Conservation (phyloP, 768 basidiomycete genomes). For the Hypsizygus marmoreus region DNA sequence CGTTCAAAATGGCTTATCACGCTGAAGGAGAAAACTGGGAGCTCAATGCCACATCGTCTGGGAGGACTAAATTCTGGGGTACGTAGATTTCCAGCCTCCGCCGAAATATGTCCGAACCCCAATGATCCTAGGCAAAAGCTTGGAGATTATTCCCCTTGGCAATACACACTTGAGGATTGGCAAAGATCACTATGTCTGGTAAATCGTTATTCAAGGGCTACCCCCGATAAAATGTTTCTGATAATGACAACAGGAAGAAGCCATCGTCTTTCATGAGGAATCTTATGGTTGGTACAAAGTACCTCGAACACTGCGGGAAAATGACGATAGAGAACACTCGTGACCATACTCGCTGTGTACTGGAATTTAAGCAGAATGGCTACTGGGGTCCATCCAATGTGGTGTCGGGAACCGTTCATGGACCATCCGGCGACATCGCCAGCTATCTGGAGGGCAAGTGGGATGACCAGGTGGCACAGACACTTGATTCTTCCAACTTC, state of each 20-base stretch:
- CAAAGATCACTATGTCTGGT: slow-evolving; percentile 74
- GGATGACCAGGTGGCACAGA: slow-evolving; percentile 80
- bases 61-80: slow-evolving; percentile 93
- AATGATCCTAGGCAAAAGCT: slow-evolving; percentile 67
- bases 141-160: slow-evolving; percentile 85
- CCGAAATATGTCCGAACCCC: slow-evolving; percentile 17
- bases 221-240: no score
- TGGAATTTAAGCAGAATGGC: slow-evolving; percentile 87
- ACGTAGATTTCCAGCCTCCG: slow-evolving; percentile 27
- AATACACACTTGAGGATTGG: slow-evolving; percentile 67
- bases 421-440: slow-evolving; percentile 51
- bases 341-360: slow-evolving; percentile 56
- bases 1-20: slow-evolving; percentile 83
- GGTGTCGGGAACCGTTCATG: slow-evolving; percentile 62
- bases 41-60: slow-evolving; percentile 72
- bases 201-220: no score
- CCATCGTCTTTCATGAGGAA: slow-evolving; percentile 90
- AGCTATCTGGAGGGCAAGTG: slow-evolving; percentile 85
- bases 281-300: slow-evolving; percentile 88
- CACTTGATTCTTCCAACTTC: slow-evolving; percentile 66
- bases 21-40: slow-evolving; percentile 82
- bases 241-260: slow-evolving; percentile 58
- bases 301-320: slow-evolving; percentile 83
- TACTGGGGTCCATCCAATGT: slow-evolving; percentile 82
- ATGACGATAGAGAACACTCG: slow-evolving; percentile 71